Evolutionary conservation across 306 rosid species (phyloP).

Genomic region (Glycine latifolia): DNA sequence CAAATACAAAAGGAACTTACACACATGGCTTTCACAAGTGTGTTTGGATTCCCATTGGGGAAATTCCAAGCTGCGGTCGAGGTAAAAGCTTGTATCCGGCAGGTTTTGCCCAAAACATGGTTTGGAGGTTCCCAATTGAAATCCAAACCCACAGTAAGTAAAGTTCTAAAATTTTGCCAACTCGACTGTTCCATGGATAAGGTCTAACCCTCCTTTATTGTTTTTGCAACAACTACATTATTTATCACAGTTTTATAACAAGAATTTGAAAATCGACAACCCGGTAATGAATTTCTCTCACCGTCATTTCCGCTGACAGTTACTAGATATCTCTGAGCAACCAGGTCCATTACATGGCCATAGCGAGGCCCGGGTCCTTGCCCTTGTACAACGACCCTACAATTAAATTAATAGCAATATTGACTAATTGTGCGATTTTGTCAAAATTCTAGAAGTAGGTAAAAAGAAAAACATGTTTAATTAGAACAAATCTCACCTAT

Average conservation of each 20-base stretch:
- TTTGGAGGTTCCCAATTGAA: neutral
- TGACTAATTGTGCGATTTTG: conserved; percentile 19
- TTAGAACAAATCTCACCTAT: conserved; percentile 68
- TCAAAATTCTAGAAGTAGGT: conserved; percentile 36
- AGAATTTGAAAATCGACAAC: neutral
- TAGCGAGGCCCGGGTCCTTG: conserved; percentile 99
- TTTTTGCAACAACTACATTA: conserved; percentile 10
- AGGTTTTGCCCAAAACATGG: neutral
- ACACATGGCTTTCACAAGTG: conserved; percentile 2
- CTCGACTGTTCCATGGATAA: neutral
- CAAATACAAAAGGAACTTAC: conserved; percentile 16
- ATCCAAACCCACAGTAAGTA: neutral
- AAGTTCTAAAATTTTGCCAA: conserved; percentile 29
- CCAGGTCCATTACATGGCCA: conserved; percentile 99
- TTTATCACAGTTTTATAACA: neutral
- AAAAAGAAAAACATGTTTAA: conserved; percentile 28
- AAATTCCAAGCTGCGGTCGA: neutral
- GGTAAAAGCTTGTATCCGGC: neutral
- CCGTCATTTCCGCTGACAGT: conserved; percentile 97
- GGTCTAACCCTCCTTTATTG: neutral
- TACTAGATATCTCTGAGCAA: conserved; percentile 98
- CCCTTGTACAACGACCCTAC: conserved; percentile 97
- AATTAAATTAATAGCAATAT: conserved; percentile 43
- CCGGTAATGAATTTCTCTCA: conserved; percentile 54
- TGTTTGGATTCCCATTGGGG: neutral